A percentile compares a stretch with the other conserved stretches of the same genome.
phyloP scores from a whole-genome alignment of 192 early-diverging fungal species.

The Podila epigama region DNA sequence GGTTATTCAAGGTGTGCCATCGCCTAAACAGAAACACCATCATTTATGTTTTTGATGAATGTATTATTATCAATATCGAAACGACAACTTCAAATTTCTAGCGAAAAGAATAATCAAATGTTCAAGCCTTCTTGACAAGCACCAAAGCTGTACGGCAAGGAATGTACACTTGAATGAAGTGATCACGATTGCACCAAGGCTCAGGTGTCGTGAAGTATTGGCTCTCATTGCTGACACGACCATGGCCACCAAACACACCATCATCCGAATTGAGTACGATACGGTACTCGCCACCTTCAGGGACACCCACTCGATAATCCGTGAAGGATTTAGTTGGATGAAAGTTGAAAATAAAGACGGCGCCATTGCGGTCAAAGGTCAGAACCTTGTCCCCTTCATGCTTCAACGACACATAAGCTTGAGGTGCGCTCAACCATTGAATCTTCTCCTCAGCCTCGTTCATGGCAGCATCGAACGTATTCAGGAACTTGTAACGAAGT shows the following conservation, averaged over 20 bases:
- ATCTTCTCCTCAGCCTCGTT: conserved; percentile 74
- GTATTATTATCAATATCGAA: neutral
- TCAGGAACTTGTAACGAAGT: conserved; percentile 93
- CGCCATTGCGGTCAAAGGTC: conserved; percentile 87
- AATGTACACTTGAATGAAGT: conserved; percentile 74
- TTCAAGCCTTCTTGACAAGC: conserved; percentile 19
- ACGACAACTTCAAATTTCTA: too few species aligned
- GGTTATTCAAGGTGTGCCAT: neutral
- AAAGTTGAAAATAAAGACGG: conserved; percentile 97
- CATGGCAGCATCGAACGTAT: conserved; percentile 91
- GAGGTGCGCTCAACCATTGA: conserved; percentile 71
- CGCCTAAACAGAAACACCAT: neutral
- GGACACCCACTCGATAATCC: conserved; percentile 88
- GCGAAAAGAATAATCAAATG: neutral
- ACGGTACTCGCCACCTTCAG: conserved; percentile 71
- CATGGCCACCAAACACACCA: conserved; percentile 80
- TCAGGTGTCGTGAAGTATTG: conserved; percentile 71
- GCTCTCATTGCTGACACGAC: conserved; percentile 70
- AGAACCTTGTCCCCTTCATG: conserved; percentile 94
- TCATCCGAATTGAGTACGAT: conserved; percentile 84
- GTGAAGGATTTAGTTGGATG: conserved; percentile 85
- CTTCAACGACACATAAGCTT: conserved; percentile 89
- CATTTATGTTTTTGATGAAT: neutral
- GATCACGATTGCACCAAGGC: conserved; percentile 75
- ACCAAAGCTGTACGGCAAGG: conserved; percentile 42